phyloP scores from a whole-genome alignment of 2,329 filamentous ascomycete species.

The Sporothrix variecibatus region DNA sequence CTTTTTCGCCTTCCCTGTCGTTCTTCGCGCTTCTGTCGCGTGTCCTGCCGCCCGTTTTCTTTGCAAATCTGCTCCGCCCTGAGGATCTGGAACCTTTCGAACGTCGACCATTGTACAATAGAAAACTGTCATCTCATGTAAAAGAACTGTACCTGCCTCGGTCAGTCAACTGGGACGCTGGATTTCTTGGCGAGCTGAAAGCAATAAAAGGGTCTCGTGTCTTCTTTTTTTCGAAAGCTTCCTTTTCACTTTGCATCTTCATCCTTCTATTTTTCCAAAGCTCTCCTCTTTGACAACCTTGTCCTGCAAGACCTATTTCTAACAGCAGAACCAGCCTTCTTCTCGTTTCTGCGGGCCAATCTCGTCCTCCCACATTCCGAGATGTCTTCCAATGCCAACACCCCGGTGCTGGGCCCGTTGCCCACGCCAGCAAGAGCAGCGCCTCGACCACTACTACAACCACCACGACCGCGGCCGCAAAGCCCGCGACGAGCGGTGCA shows the following conservation, averaged over 20 bases:
- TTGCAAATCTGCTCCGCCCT: conserved; percentile 20
- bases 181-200: neutral
- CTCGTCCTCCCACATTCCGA: conserved; percentile 66
- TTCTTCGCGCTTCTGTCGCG: conserved; percentile 26
- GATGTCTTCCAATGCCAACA: conserved; percentile 64
- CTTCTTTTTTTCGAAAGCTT: neutral
- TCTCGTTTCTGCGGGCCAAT: conserved; percentile 79
- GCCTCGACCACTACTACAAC: conserved; percentile 5
- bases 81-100: conserved; percentile 18
- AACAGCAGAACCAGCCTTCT: conserved; percentile 62
- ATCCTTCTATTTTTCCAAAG: neutral
- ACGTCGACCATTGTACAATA: conserved; percentile 8
- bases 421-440: conserved; percentile 34
- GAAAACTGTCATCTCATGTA: neutral
- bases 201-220: conserved; percentile 20
- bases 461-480: neutral
- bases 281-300: neutral
- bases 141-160: conserved; percentile 1
- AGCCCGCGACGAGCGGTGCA: neutral
- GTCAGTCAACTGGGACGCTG: conserved; percentile 14
- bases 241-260: neutral
- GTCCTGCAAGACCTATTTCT: conserved; percentile 6
- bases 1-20: conserved; percentile 13
- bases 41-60: conserved; percentile 21
- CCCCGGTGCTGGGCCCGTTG: conserved; percentile 62